Percentiles rank a stretch among this genome's conserved stretches.
phyloP scores from a whole-genome alignment of 768 basidiomycete species.

The Leucocoprinus sp. region DNA sequence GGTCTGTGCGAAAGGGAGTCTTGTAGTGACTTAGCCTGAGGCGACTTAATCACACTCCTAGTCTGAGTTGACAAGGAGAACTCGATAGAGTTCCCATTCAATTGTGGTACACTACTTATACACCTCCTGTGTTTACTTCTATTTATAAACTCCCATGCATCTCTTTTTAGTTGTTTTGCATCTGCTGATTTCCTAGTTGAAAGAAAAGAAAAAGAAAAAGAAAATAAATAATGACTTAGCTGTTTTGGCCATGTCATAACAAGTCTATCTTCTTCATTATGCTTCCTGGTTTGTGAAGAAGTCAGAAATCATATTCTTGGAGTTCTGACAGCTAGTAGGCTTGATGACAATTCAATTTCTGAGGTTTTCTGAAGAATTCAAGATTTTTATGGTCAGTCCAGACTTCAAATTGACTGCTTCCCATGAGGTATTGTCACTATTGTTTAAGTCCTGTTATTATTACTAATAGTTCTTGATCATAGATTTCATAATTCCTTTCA shows the following conservation, averaged over 20 bases:
- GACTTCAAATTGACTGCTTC: constrained; percentile 8
- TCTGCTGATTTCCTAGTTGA: too few relatives aligned
- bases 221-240: too few relatives aligned
- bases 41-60: too few relatives aligned
- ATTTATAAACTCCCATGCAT: too few relatives aligned
- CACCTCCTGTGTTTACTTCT: too few relatives aligned
- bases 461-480: constrained; percentile 31
- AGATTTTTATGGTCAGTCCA: constrained; percentile 18
- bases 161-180: too few relatives aligned
- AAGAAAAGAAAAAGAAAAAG: too few relatives aligned
- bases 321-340: constrained; percentile 32
- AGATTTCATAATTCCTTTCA: constrained; percentile 23
- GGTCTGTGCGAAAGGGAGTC: too few relatives aligned
- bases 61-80: too few relatives aligned
- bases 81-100: too few relatives aligned
- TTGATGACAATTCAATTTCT: constrained; percentile 33
- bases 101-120: too few relatives aligned
- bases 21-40: too few relatives aligned
- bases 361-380: constrained; percentile 21
- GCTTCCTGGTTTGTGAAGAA: constrained; percentile 23
- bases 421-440: constrained; percentile 22
- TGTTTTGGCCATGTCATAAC: constrained; percentile 11
- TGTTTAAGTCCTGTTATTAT: constrained; percentile 24
- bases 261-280: constrained; percentile 16
- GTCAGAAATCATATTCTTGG: constrained; percentile 24